Evolutionary conservation across 805 yeast genomes (phyloP).

Genomic region (Lachancea mirantina): DNA sequence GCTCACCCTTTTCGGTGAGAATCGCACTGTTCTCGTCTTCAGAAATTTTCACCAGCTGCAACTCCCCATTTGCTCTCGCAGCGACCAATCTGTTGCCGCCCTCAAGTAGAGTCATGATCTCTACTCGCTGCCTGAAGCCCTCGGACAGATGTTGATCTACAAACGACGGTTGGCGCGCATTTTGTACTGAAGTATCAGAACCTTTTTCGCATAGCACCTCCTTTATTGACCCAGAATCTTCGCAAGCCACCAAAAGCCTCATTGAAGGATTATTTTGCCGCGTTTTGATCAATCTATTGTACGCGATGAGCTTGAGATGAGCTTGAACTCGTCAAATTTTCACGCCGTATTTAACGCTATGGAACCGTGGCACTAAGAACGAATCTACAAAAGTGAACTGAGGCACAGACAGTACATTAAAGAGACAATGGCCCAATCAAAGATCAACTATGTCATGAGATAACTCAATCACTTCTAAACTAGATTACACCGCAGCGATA

Average conservation of each 20-base stretch:
- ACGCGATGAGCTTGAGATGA: constrained; percentile 10
- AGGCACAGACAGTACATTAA: too few species aligned
- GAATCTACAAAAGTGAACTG: too few species aligned
- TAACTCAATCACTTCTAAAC: too few species aligned
- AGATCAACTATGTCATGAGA: too few species aligned
- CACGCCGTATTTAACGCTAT: neutral
- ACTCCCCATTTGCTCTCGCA: constrained; percentile 41
- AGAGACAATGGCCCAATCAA: too few species aligned
- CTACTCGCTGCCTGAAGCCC: constrained; percentile 35
- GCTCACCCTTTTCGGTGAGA: constrained; percentile 14
- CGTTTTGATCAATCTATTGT: too few species aligned
- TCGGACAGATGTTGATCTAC: constrained; percentile 39
- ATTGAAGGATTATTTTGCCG: constrained; percentile 28
- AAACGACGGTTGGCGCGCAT: constrained; percentile 55
- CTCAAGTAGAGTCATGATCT: constrained; percentile 32
- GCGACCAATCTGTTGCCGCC: constrained; percentile 32
- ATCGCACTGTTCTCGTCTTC: constrained; percentile 11
- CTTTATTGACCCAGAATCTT: constrained; percentile 59
- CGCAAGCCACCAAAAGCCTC: constrained; percentile 59
- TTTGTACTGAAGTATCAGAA: constrained; percentile 71
- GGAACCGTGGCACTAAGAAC: neutral
- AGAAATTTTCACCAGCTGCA: constrained; percentile 35
- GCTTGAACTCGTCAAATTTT: neutral
- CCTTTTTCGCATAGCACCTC: constrained; percentile 59
- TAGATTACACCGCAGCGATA: too few species aligned